Evolutionary conservation across 2,329 filamentous ascomycete species (phyloP), one percentile per base, ranked within the genome.

Genomic region (Coniochaeta prunicola): DNA sequence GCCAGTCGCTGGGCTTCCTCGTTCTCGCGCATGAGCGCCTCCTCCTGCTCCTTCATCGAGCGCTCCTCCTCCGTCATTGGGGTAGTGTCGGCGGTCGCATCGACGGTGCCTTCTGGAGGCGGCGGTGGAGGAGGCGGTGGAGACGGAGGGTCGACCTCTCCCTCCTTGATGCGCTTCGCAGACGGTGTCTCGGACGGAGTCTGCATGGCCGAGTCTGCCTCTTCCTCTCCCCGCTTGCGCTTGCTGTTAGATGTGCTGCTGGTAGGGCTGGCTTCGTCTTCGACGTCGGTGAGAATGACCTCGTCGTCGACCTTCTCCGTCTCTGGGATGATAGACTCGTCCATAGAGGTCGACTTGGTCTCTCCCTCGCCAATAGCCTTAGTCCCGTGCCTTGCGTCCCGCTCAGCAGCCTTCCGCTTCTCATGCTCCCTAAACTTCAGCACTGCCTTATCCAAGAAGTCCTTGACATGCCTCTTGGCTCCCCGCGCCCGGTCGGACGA

Each of bases 391-490:
- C 68, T 67, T 19, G 62, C 63, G 31, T 69, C 65, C 12, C 65
- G 69, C 63, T 78, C 80, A 1, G 78, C 76, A n/a, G 78, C 45
- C 68, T 85, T 89, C 61, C 82, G 82, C 70, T 85, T 85, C 64
- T 92, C 86, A 62, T 86, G 82, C 61, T 81, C 85, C 36, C 73
- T 76, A 64, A 88, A 91, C 74, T 96, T 96, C 59, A 81, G 79
- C 2, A 93, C 86, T 0, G 91, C 92, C 68, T 91, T 92, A 61
- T 96, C 90, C 68, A 97, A 88, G 71, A 88, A 97, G 56, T 92
- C 87, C 62, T 89, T 88, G 59, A 92, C 91, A 68, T 89, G 91
- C 59, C 84, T 87, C 74, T 91, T 96, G 60, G 97, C 84, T 63
- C 92, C 91, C 69, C 87, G 88, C 66, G 88, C 83, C 67, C 94